Percentiles rank a stretch among this genome's conserved stretches.
phyloP scores from a whole-genome alignment of 208 protist species.

The Balamuthia mandrillaris region DNA sequence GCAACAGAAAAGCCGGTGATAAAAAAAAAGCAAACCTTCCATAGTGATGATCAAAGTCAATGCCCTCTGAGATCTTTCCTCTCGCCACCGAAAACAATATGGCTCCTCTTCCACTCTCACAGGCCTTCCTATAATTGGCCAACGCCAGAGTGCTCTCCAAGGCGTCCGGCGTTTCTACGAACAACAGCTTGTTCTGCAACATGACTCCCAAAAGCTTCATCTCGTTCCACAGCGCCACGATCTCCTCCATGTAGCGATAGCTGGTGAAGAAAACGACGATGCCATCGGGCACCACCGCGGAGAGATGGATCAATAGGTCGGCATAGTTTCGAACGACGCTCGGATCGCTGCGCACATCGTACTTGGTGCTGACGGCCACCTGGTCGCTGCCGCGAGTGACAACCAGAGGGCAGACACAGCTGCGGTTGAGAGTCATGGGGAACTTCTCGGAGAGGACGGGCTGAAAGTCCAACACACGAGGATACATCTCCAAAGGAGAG shows the following conservation, averaged over 20 bases:
- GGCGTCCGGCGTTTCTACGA: slow-evolving; percentile 95
- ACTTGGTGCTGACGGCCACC: slow-evolving; percentile 65
- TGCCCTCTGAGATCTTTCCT: slow-evolving; percentile 91
- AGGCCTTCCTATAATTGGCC: slow-evolving; percentile 92
- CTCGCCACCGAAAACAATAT: slow-evolving; percentile 97
- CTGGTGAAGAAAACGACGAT: slow-evolving; percentile 77
- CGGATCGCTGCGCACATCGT: slow-evolving; percentile 74
- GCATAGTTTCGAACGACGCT: slow-evolving; percentile 93
- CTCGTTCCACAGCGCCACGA: slow-evolving; percentile 78
- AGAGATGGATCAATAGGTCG: slow-evolving; percentile 88
- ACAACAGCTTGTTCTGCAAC: slow-evolving; percentile 94
- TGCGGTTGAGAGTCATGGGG: slow-evolving; percentile 89
- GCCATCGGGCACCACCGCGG: slow-evolving; percentile 92
- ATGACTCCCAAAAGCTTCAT: slow-evolving; percentile 86
- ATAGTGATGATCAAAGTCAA: slow-evolving; percentile 98
- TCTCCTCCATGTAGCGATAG: slow-evolving; percentile 80
- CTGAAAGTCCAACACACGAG: slow-evolving; percentile 94
- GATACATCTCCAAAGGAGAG: slow-evolving; percentile 98
- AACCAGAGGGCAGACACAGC: slow-evolving; percentile 45
- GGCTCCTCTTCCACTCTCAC: slow-evolving; percentile 94
- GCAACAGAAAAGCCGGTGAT: neutral
- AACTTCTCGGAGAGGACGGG: slow-evolving; percentile 87
- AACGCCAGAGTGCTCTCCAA: slow-evolving; percentile 95
- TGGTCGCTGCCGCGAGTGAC: slow-evolving; percentile 63
- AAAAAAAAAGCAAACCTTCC: slow-evolving; percentile 67